A percentile compares a stretch with the other conserved stretches of the same genome.
Evolutionary conservation across 805 yeast genomes (phyloP).

Genomic region (Sugiyamaella americana): DNA sequence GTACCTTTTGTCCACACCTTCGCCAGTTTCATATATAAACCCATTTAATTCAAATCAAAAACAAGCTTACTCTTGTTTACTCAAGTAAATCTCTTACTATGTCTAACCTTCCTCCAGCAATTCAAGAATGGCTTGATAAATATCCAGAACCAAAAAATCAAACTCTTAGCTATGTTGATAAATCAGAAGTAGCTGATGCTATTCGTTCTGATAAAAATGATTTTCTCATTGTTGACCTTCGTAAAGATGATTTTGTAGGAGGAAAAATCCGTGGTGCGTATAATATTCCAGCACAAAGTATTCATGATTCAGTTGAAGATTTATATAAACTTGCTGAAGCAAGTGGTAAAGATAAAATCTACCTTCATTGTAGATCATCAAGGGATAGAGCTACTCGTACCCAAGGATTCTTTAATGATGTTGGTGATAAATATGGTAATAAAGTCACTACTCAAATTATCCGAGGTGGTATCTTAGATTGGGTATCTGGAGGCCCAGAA

Average conservation of each 20-base stretch:
- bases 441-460: constrained; percentile 17
- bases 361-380: constrained; percentile 20
- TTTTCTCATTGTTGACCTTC: constrained; percentile 20
- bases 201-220: constrained; percentile 13
- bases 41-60: no score
- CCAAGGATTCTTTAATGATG: constrained; percentile 22
- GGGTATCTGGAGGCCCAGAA: constrained; percentile 23
- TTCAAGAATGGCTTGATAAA: constrained; percentile 16
- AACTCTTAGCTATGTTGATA: constrained; percentile 13
- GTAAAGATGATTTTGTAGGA: constrained; percentile 22
- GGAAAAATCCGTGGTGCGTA: constrained; percentile 23
- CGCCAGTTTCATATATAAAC: no score
- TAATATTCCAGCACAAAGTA: constrained; percentile 21
- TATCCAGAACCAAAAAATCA: constrained; percentile 13
- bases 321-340: constrained; percentile 18
- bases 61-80: no score
- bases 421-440: constrained; percentile 13
- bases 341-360: constrained; percentile 18
- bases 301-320: constrained; percentile 15
- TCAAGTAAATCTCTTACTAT: no score
- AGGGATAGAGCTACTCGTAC: constrained; percentile 21
- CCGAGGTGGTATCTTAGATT: constrained; percentile 21
- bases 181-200: constrained; percentile 16
- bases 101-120: constrained; percentile 5
- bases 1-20: no score